These are phyloP conservation scores for Pseudofabraea citricarpa DNA, from an alignment of 2,329 filamentous ascomycete genomes.

Conservation along the genomic window DNA sequence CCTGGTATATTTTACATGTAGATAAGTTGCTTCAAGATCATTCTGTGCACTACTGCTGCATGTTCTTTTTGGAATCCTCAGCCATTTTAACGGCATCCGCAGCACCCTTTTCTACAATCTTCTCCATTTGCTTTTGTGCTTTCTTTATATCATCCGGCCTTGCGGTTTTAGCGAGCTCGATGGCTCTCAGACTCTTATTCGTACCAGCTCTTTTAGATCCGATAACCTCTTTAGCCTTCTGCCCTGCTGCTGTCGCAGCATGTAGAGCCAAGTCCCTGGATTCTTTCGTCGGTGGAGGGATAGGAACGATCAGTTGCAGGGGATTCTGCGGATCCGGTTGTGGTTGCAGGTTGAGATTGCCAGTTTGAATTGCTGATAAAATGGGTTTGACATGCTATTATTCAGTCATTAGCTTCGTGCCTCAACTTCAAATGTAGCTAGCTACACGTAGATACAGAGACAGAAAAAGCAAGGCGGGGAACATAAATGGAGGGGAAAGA, in stretches of 20 bases:
- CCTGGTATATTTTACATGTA: not conserved
- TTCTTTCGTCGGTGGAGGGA: constrained; percentile 54
- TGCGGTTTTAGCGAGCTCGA: constrained; percentile 28
- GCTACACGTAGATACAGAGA: too few relatives aligned
- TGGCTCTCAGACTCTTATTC: constrained; percentile 30
- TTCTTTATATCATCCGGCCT: constrained; percentile 33
- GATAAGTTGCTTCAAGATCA: not conserved
- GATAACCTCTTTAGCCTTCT: constrained; percentile 23
- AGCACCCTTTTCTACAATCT: constrained; percentile 28
- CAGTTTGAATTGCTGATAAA: constrained; percentile 46
- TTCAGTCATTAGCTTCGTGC: not conserved
- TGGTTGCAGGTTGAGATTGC: constrained; percentile 42
- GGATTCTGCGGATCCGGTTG: constrained; percentile 41
- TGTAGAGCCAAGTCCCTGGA: constrained; percentile 34
- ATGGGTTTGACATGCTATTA: constrained; percentile 49
- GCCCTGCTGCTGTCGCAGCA: constrained; percentile 26
- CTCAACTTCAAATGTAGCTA: not conserved
- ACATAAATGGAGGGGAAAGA: not conserved
- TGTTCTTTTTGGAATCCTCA: constrained; percentile 30
- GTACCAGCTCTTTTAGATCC: constrained; percentile 27
- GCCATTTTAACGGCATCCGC: constrained; percentile 30
- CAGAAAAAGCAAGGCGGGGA: too few relatives aligned
- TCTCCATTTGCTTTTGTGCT: constrained; percentile 33
- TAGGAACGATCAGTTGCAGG: constrained; percentile 46
- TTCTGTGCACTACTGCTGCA: constrained; percentile 22